Base-by-base conservation (phyloP, 1,284 basidiomycete genomes). In the Puccinia horiana region DNA sequence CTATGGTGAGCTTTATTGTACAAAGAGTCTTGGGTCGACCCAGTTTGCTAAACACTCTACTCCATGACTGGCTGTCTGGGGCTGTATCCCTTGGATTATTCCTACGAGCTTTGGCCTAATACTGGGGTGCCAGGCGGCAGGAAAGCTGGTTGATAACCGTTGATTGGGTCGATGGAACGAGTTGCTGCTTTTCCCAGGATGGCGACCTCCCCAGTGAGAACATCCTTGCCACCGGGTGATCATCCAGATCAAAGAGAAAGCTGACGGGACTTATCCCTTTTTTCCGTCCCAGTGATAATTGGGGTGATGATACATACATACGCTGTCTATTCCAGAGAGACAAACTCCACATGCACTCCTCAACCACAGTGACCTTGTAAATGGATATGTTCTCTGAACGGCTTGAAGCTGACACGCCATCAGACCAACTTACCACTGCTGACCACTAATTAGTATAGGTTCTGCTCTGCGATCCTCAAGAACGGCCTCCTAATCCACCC, bases 211-310 rank as follows among this genome's bases (percentile, higher is more conserved):
- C 6, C 61, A 4, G 11, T 18, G 29, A 12, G 61, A 63, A 26
- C 61, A 63, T 20, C n/a, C 61, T 63, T 63, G 32, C 61, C 61
- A 63, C 35, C 61, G 61, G n/a, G 61, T 63, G 61, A 63, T 63
- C 32, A 35, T 18, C 37, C 18, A 18, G 11, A 54, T 54, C 52
- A 54, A 18, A 23, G 20, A n/a, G 61, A 63, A 37, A 35, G n/a
- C 61, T 58, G 54, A 2, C 20, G 20, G 54, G 18, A 23, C 18
- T n/a, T 29, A 8, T 5, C n/a, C 54, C 58, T 26, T 16, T 32
- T 40, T 18, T 65, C 40, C 35, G 37, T 65, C 37, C 4, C 35
- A 8, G 26, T 18, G 58, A 26, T 32, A 37, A 3, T 42, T 40
- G 63, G 32, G 20, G 3, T 1, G 29, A 35, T n/a, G n/a, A n/a